phyloP scores from a whole-genome alignment of 257 asterid species.

The Rubia yunnanensis region DNA sequence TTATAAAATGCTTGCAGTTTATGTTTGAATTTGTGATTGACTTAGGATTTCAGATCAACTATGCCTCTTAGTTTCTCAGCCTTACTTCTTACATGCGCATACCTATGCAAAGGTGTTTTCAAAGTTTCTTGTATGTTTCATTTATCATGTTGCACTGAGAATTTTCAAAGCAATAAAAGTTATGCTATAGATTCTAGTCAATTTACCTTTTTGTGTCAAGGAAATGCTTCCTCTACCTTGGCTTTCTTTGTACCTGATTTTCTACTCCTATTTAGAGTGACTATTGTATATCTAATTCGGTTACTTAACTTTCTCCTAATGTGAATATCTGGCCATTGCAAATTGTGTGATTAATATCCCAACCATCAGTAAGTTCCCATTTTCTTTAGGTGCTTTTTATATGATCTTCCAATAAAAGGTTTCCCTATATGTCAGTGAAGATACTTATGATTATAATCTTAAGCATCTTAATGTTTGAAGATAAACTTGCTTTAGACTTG shows the following conservation, averaged over 20 bases:
- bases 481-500: background rate
- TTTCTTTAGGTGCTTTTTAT: background rate
- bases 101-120: background rate
- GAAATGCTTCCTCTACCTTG: background rate
- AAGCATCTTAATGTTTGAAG: background rate
- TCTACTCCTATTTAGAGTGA: background rate
- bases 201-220: background rate
- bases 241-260: background rate
- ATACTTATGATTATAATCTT: background rate
- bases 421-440: background rate
- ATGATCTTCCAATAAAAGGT: background rate
- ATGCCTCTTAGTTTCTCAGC: no score
- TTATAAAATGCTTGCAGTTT: background rate
- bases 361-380: conserved; percentile 58
- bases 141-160: background rate
- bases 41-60: background rate
- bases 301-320: conserved; percentile 12
- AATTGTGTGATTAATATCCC: conserved; percentile 59
- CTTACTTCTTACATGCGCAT: no score
- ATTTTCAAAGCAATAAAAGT: background rate
- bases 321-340: conserved; percentile 28
- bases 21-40: background rate
- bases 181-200: background rate
- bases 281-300: background rate
- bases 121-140: background rate